Evolutionary conservation across 495 filamentous ascomycete species (phyloP).

Genomic region (Darksidea phi): DNA sequence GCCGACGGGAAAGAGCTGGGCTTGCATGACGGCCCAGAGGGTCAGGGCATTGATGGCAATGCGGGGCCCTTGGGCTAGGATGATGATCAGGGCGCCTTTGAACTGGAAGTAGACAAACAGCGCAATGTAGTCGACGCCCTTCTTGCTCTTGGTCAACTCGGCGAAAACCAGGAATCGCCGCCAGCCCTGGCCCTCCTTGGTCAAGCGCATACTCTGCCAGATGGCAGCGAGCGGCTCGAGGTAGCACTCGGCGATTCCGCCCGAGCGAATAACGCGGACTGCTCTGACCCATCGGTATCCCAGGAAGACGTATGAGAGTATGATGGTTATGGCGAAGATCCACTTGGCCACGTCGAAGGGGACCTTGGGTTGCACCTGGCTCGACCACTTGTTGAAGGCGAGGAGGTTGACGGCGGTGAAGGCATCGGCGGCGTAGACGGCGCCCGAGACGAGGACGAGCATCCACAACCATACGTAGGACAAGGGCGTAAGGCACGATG

Average conservation of each 20-base stretch:
- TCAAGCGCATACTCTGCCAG: constrained; percentile 72
- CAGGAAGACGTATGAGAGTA: constrained; percentile 77
- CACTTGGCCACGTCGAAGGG: constrained; percentile 72
- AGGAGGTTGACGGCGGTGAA: constrained; percentile 91
- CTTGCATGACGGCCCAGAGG: constrained; percentile 72
- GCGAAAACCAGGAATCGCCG: constrained; percentile 88
- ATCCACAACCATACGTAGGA: constrained; percentile 85
- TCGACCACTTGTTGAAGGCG: constrained; percentile 66
- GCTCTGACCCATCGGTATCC: constrained; percentile 75
- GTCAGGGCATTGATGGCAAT: constrained; percentile 87
- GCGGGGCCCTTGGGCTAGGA: constrained; percentile 87
- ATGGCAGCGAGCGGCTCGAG: constrained; percentile 82
- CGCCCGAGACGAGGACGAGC: constrained; percentile 72
- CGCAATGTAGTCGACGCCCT: constrained; percentile 86
- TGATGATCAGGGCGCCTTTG: constrained; percentile 83
- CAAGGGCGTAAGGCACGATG: constrained; percentile 69
- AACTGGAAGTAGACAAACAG: constrained; percentile 94
- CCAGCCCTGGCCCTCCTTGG: constrained; percentile 67
- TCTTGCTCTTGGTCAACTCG: constrained; percentile 85
- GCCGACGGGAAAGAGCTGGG: constrained; percentile 64
- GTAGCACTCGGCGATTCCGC: constrained; percentile 86
- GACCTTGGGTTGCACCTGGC: constrained; percentile 65
- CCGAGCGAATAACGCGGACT: constrained; percentile 71
- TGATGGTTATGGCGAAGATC: constrained; percentile 88
- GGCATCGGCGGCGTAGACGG: constrained; percentile 84